Conservation (phyloP, 805 yeast species). For the Clavispora vitiphila region DNA sequence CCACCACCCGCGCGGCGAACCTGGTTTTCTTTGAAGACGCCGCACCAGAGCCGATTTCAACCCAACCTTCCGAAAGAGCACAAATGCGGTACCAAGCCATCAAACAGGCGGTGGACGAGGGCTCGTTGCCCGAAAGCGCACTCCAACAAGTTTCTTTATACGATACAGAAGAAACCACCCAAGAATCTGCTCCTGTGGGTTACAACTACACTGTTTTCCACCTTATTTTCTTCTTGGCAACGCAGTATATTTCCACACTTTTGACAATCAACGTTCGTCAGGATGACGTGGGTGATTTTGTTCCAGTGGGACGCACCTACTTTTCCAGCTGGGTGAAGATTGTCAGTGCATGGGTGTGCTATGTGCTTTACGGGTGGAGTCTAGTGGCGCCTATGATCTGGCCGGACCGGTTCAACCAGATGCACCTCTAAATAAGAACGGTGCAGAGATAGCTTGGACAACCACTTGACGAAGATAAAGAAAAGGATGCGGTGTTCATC, state of each 20-base stretch:
- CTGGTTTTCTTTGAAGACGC: constrained; percentile 37
- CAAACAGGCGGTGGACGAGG: constrained; percentile 92
- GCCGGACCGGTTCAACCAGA: constrained; percentile 71
- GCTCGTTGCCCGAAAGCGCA: constrained; percentile 91
- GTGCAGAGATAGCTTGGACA: too few relatives aligned
- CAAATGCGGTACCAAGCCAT: constrained; percentile 85
- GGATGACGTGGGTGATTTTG: constrained; percentile 80
- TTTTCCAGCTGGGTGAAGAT: constrained; percentile 95
- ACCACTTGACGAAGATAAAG: too few relatives aligned
- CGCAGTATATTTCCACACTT: constrained; percentile 93
- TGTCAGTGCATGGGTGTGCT: constrained; percentile 89
- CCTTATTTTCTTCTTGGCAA: constrained; percentile 85
- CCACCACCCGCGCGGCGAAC: constrained; percentile 95
- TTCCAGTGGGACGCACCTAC: constrained; percentile 96
- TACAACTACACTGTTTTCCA: constrained; percentile 89
- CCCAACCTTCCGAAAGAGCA: constrained; percentile 42
- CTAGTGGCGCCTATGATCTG: constrained; percentile 82
- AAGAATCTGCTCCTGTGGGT: constrained; percentile 54
- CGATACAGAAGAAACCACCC: constrained; percentile 43
- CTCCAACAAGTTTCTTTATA: constrained; percentile 65
- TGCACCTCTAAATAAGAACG: constrained; percentile 10
- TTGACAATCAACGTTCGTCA: constrained; percentile 86
- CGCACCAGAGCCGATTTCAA: constrained; percentile 38
- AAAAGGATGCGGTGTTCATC: too few relatives aligned
- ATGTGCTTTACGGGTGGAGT: constrained; percentile 82